Evolutionary conservation across 192 early-diverging fungal species (phyloP).

Genomic region (Gryganskiella cystojenkinii): DNA sequence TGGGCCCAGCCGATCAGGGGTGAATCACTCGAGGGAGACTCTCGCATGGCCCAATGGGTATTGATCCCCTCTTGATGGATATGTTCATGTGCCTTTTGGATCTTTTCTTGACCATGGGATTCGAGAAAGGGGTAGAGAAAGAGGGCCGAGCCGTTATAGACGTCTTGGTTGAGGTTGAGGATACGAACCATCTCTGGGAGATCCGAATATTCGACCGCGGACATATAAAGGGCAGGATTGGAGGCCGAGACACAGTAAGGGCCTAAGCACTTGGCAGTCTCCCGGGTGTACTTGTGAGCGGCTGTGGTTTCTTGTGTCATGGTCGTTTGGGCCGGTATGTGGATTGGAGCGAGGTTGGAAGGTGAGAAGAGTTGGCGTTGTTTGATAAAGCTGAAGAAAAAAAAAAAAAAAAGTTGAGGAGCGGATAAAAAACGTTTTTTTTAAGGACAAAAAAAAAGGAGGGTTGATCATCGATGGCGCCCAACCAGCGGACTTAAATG

Average conservation of each 20-base stretch:
- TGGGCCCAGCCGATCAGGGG: conserved; percentile 39
- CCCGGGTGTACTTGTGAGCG: background rate
- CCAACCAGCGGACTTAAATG: too few species aligned
- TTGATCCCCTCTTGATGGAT: conserved; percentile 14
- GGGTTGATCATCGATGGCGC: too few species aligned
- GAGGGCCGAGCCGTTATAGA: conserved; percentile 33
- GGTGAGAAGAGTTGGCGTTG: background rate
- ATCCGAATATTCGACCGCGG: conserved; percentile 33
- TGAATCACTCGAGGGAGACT: background rate
- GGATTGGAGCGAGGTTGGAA: background rate
- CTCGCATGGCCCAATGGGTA: conserved; percentile 40
- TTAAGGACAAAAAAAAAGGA: too few species aligned
- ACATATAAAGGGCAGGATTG: conserved; percentile 12
- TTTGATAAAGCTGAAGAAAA: background rate
- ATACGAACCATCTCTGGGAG: conserved; percentile 45
- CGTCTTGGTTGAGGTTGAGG: conserved; percentile 37
- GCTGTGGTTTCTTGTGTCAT: background rate
- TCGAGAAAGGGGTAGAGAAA: conserved; percentile 47
- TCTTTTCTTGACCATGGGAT: conserved; percentile 27
- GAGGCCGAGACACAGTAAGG: conserved; percentile 13
- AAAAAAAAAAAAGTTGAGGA: background rate
- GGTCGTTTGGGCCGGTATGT: background rate
- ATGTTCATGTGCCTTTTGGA: conserved; percentile 20
- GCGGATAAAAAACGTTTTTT: too few species aligned
- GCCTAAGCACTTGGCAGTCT: conserved; percentile 23